Evolutionary conservation across 805 yeast genomes (phyloP).

Genomic region (Yarrowia alimentaria): DNA sequence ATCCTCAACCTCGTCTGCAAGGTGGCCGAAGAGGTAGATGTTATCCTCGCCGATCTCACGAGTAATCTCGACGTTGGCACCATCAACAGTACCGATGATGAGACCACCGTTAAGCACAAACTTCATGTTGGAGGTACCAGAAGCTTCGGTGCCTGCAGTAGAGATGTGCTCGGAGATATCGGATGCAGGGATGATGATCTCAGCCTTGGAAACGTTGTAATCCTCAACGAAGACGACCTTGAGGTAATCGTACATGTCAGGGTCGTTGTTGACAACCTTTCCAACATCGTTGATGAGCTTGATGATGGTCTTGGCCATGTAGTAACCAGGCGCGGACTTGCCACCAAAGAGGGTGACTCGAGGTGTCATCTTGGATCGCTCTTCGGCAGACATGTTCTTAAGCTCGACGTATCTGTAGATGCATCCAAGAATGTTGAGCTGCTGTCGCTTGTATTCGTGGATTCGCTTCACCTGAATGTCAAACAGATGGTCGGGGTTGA

Average conservation of each 20-base stretch:
- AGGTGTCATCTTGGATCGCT: conserved; percentile 63
- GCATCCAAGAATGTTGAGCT: conserved; percentile 85
- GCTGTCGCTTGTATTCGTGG: conserved; percentile 95
- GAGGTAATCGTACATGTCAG: conserved; percentile 68
- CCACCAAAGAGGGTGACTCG: conserved; percentile 87
- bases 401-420: conserved; percentile 77
- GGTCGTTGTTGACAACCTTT: conserved; percentile 74
- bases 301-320: conserved; percentile 88
- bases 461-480: conserved; percentile 93
- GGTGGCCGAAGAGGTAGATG: conserved; percentile 86
- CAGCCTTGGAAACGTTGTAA: conserved; percentile 92
- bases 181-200: conserved; percentile 83
- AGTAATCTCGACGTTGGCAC: conserved; percentile 93
- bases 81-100: conserved; percentile 93
- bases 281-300: conserved; percentile 80
- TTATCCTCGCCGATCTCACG: conserved; percentile 92
- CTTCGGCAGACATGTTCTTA: conserved; percentile 62
- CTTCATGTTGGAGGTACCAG: conserved; percentile 95
- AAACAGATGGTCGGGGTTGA: conserved; percentile 73
- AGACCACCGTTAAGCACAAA: conserved; percentile 92
- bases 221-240: conserved; percentile 89
- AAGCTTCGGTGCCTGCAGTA: conserved; percentile 96
- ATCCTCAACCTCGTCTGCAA: conserved; percentile 86
- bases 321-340: conserved; percentile 96
- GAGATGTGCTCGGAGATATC: conserved; percentile 92